Conservation (phyloP, 176 grass and related monocot species). For the Bothriochloa decipiens region DNA sequence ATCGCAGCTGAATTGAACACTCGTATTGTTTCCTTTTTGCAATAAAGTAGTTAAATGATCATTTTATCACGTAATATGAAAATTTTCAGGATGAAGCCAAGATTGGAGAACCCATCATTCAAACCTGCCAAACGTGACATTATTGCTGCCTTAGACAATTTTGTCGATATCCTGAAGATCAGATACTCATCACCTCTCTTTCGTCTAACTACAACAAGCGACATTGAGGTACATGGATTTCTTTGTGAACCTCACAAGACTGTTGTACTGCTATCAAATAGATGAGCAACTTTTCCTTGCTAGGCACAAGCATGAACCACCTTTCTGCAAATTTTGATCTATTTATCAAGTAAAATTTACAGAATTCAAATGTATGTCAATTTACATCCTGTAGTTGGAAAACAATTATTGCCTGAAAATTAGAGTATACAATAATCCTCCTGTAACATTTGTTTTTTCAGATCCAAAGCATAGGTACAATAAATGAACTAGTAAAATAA, state of each 20-base stretch:
- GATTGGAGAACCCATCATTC: conserved; percentile 79
- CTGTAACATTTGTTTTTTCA: not conserved
- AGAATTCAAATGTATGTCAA: not conserved
- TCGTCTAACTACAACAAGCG: conserved; percentile 56
- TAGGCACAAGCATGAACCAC: not conserved
- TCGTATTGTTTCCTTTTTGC: not conserved
- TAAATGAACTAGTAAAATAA: not conserved
- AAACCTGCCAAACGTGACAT: conserved; percentile 75
- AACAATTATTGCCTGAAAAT: conserved; percentile 1
- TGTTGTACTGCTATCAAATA: not conserved
- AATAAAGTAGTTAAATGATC: not conserved
- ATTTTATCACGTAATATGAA: conserved; percentile 8
- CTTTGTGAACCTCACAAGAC: conserved; percentile 21
- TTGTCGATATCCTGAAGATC: conserved; percentile 69
- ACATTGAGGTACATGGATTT: conserved; percentile 61
- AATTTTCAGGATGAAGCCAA: conserved; percentile 73
- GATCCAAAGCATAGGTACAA: not conserved
- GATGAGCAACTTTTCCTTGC: not conserved
- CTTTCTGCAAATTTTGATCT: conserved; percentile 6
- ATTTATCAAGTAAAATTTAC: conserved; percentile 8
- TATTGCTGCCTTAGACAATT: conserved; percentile 62
- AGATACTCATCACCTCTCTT: conserved; percentile 92
- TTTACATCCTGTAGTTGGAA: not conserved
- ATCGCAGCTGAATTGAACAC: not conserved
- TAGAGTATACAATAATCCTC: conserved; percentile 3